Conservation (phyloP, 2,329 filamentous ascomycete genomes). For the Aureobasidium pullulans region DNA sequence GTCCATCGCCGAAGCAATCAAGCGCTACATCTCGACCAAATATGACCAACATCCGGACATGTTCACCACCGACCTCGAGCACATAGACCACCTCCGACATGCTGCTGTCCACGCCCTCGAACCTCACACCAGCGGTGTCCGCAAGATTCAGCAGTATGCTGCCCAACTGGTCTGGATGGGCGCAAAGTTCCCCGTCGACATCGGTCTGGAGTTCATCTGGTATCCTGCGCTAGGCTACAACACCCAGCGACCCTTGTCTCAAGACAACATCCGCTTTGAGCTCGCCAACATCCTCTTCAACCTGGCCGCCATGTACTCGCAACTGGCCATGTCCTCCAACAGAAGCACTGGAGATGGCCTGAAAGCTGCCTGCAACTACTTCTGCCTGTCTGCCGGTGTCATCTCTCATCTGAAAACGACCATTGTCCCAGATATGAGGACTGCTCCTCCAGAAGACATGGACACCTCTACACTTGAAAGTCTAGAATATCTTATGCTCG, state of each 20-base stretch:
- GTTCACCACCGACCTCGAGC: conserved; percentile 82
- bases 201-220: conserved; percentile 94
- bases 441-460: conserved; percentile 84
- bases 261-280: conserved; percentile 70
- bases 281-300: conserved; percentile 91
- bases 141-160: conserved; percentile 83
- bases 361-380: conserved; percentile 82
- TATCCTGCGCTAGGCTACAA: conserved; percentile 91
- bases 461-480: conserved; percentile 80
- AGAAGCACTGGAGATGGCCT: conserved; percentile 72
- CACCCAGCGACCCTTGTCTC: conserved; percentile 60
- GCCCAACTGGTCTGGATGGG: conserved; percentile 89
- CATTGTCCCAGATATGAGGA: conserved; percentile 74
- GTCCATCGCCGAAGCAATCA: conserved; percentile 73
- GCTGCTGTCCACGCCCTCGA: conserved; percentile 88
- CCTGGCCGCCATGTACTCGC: conserved; percentile 85
- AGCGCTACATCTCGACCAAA: conserved; percentile 92
- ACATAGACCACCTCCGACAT: conserved; percentile 73
- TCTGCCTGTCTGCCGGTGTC: conserved; percentile 79
- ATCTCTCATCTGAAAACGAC: conserved; percentile 68
- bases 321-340: conserved; percentile 76
- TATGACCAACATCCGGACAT: conserved; percentile 98
- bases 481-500: conserved; percentile 74
- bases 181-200: conserved; percentile 93
- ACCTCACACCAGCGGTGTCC: conserved; percentile 76